Base-by-base conservation (phyloP, 768 basidiomycete species). In the Daedaleopsis sinensis region DNA sequence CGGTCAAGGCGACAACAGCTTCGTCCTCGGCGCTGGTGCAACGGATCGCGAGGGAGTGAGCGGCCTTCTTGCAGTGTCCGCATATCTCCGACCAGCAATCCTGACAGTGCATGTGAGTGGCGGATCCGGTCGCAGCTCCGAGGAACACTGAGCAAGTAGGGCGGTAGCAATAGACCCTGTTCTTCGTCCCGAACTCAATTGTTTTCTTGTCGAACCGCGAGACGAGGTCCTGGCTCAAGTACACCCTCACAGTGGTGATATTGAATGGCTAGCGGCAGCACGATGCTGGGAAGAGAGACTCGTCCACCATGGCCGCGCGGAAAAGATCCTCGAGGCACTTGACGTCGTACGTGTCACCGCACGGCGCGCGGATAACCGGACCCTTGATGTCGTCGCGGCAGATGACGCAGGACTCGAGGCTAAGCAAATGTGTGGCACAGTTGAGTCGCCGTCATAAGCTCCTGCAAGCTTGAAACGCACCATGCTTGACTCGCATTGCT, bases 91-190 rank as follows among this genome's bases (percentile, higher is more conserved):
- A 69, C 4, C 54, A 23, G 66, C 87, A 88, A n/a, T 62, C 44
- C 0, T 55, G n/a, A 61, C 86, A 88, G 8, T 21, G 21, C 12
- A 82, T 55, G 12, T 70, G 54, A 21, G 47, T 48, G 55, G 50
- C 2, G 19, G 27, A 16, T 23, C 19, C 47, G 64, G 61, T 67
- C 5, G 78, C 75, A 0, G 79, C 75, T 5, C 81, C 84, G 13
- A 88, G 73, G 70, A 87, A 88, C 0, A 70, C 46, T 21, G 86
- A 85, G 64, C 86, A 88, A 0, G 76, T 75, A 5, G 78, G 72
- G 5, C 67, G 75, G n/a, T 79, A 76, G 51, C 79, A 80, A 61
- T 88, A 88, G 3, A 88, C 66, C 7, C 87, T 77, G 23, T 80
- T 65, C 0, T 77, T 75, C 1, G 76, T 78, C 6, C 73, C 71